Percentiles rank a stretch among this genome's conserved stretches.
These are phyloP conservation scores for Lactifluus echinatus DNA, from an alignment of 768 basidiomycete genomes.

Conservation along the genomic window DNA sequence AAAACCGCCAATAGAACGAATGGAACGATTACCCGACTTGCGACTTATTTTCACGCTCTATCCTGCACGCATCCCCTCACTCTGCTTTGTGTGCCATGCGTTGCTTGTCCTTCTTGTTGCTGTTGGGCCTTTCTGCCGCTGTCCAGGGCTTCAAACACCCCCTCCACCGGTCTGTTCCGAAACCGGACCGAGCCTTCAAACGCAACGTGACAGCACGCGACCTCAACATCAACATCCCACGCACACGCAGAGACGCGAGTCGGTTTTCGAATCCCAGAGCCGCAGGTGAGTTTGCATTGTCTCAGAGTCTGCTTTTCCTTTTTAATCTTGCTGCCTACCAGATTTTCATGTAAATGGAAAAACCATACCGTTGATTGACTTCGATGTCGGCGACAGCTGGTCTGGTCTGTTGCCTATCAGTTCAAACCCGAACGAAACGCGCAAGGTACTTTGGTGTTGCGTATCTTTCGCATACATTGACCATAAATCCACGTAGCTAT, in stretches of 20 bases:
- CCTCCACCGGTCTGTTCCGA: not conserved
- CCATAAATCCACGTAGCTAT: slow-evolving; percentile 2
- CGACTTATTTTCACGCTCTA: too few relatives aligned
- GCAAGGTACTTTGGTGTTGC: slow-evolving; percentile 8
- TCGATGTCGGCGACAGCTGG: slow-evolving; percentile 19
- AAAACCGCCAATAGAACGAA: slow-evolving; percentile 6
- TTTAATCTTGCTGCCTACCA: not conserved
- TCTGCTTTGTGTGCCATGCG: not conserved
- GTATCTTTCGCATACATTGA: not conserved
- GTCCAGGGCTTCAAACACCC: not conserved
- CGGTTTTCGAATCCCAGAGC: slow-evolving; percentile 5
- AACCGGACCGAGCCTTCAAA: not conserved
- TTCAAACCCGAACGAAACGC: slow-evolving; percentile 12
- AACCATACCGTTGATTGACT: slow-evolving; percentile 15
- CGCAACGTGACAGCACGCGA: not conserved
- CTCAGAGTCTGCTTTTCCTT: not conserved
- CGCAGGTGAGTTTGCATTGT: not conserved
- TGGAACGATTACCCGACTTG: too few relatives aligned
- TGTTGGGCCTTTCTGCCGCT: not conserved
- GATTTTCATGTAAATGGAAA: slow-evolving; percentile 14
- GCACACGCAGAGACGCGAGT: not conserved
- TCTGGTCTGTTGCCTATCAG: slow-evolving; percentile 19
- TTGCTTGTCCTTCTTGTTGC: not conserved
- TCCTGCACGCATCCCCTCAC: not conserved
- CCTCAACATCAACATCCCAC: not conserved